Percentiles rank a stretch among this genome's conserved stretches.
Conservation (phyloP, 306 rosid species). For the Carpinus fangiana region DNA sequence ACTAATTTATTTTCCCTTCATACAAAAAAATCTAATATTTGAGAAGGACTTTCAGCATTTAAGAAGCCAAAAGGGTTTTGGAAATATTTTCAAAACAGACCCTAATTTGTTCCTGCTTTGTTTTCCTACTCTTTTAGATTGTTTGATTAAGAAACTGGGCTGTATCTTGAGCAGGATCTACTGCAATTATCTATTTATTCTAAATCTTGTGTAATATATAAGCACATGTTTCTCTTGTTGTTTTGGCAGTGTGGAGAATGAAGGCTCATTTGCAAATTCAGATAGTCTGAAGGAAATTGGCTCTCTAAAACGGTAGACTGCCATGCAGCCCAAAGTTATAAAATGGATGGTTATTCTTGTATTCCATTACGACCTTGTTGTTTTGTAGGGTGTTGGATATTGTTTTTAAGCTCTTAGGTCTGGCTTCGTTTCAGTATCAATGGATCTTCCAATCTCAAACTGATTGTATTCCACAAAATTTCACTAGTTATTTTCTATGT, state of each 20-base stretch:
- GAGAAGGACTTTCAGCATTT: neutral
- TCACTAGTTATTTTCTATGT: neutral
- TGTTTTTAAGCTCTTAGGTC: neutral
- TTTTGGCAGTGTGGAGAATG: slow-evolving; percentile 55
- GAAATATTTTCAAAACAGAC: too few species aligned
- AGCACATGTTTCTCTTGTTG: slow-evolving; percentile 18
- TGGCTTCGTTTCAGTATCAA: neutral
- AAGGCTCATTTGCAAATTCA: slow-evolving; percentile 36
- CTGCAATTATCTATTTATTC: neutral
- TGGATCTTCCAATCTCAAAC: too few species aligned
- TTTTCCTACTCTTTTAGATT: neutral
- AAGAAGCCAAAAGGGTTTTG: neutral
- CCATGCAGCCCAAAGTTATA: neutral
- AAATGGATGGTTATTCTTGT: neutral
- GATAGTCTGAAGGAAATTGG: slow-evolving; percentile 50
- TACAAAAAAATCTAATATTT: too few species aligned
- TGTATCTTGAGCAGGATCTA: slow-evolving; percentile 16
- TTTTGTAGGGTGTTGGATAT: neutral
- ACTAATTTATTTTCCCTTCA: too few species aligned
- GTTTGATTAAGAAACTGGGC: neutral
- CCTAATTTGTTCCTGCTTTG: neutral
- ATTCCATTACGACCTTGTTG: neutral
- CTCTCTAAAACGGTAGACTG: slow-evolving; percentile 63
- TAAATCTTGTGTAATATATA: neutral
- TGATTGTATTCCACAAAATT: neutral